Base-by-base conservation (phyloP, 2,329 filamentous ascomycete species). In the Pseudogymnoascus sp. region DNA sequence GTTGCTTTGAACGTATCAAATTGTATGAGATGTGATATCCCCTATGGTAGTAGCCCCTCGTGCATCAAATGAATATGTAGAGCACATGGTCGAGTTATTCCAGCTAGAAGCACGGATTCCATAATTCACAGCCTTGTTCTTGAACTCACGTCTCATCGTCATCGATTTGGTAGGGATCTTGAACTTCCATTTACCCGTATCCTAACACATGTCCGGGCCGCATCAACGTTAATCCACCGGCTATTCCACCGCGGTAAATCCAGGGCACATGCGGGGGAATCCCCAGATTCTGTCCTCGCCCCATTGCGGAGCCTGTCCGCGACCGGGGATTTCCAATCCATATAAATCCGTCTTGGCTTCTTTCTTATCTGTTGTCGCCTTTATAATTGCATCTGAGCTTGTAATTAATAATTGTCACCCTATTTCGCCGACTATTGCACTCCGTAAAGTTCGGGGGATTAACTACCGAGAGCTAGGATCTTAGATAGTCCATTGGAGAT, bases 171-270 rank as follows among this genome's bases (percentile, higher is more conserved):
- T 34, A 57, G 18, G 26, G 51, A 57, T 34, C 51, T 8, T n/a
- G 8, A 21, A 34, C 16, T 31, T 34, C 51, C 51, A 18, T 57
- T 57, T 57, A 57, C n/a, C 51, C 51, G 51, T 2, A 21, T 12
- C 29, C 29, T 18, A 12, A 1, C 51, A 57, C 51, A 57, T 57
- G 26, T 6, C 3, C 8, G 29, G 3, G 11, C 11, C 51, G 51
- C 51, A 57, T 57, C 51, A 57, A 57, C 10, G 16, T 57, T 57
- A 57, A 57, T 57, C 51, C 51, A 29, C n/a, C 51, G 51, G 51
- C 51, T 57, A 57, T 57, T 34, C 29, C 11, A 26, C 23, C 18
- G 7, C 14, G 40, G 47, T 31, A 54, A 18, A 14, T 34, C 29
- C 29, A 57, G 51, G 51, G 51, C 29, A 11, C 10, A 16, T 57